Evolutionary conservation across 2,329 filamentous ascomycete species (phyloP).

Genomic region (Pseudogymnoascus destructans): DNA sequence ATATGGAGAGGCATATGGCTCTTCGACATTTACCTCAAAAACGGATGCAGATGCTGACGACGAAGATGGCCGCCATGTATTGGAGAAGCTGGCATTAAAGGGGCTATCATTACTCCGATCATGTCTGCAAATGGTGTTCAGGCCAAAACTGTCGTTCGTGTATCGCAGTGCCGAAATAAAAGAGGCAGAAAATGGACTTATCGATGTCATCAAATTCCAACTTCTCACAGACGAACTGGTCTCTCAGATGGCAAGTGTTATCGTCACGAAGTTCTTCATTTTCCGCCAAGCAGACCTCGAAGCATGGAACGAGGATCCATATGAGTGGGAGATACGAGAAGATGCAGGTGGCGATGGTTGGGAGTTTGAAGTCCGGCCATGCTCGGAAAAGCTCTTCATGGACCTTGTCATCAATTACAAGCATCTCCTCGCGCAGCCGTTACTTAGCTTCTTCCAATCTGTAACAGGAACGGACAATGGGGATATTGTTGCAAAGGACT

Average conservation of each 20-base stretch:
- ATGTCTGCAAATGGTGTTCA: slow-evolving; percentile 76
- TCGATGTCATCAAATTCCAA: slow-evolving; percentile 54
- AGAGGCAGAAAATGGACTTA: slow-evolving; percentile 59
- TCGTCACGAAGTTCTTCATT: slow-evolving; percentile 79
- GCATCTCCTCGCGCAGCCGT: slow-evolving; percentile 60
- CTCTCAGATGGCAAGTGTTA: slow-evolving; percentile 65
- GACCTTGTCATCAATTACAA: slow-evolving; percentile 87
- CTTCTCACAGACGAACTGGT: slow-evolving; percentile 68
- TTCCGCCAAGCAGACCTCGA: slow-evolving; percentile 76
- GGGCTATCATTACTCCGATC: slow-evolving; percentile 70
- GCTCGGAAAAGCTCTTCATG: slow-evolving; percentile 85
- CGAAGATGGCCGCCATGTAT: slow-evolving; percentile 37
- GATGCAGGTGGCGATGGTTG: slow-evolving; percentile 74
- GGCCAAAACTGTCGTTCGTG: slow-evolving; percentile 68
- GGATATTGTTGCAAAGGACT: slow-evolving; percentile 69
- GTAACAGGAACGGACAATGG: slow-evolving; percentile 53
- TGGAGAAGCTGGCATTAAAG: slow-evolving; percentile 71
- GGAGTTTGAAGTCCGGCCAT: slow-evolving; percentile 85
- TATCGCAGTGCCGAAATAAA: slow-evolving; percentile 65
- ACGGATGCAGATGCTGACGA: slow-evolving; percentile 39
- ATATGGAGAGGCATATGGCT: slow-evolving; percentile 60
- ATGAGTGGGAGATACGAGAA: slow-evolving; percentile 89
- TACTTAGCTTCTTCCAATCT: slow-evolving; percentile 71
- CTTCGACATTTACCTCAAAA: slow-evolving; percentile 28
- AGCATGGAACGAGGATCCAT: slow-evolving; percentile 86